These are phyloP conservation scores for Eragrostis tef DNA, from an alignment of 202 grass and related monocot genomes.

Conservation along the genomic window DNA sequence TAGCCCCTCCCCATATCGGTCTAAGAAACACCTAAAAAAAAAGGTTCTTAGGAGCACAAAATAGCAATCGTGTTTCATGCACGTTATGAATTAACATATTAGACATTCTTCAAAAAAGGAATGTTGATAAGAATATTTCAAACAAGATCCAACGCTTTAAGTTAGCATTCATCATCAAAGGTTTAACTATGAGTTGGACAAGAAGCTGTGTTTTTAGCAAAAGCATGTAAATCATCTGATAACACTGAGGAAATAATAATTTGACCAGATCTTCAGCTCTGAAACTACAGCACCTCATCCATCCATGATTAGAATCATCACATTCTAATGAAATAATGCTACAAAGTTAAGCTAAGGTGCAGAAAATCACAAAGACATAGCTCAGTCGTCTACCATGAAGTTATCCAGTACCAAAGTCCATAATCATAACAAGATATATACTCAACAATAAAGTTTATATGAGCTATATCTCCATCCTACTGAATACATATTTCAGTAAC, in stretches of 20 bases:
- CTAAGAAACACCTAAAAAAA: not conserved
- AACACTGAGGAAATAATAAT: not conserved
- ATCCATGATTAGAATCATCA: not conserved
- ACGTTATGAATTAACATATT: not conserved
- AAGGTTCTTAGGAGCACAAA: not conserved
- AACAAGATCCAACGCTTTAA: not conserved
- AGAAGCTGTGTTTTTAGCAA: conserved; percentile 1
- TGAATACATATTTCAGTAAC: not conserved
- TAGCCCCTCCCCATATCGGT: conserved; percentile 71
- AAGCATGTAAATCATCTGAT: not conserved
- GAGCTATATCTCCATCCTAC: not conserved
- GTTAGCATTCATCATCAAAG: not conserved
- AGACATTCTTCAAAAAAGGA: not conserved
- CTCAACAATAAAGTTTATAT: not conserved
- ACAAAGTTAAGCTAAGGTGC: not conserved
- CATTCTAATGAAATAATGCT: no score
- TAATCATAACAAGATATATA: not conserved
- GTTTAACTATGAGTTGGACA: not conserved
- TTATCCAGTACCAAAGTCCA: not conserved
- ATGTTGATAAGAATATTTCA: not conserved
- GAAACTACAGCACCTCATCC: not conserved
- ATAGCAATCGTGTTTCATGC: not conserved
- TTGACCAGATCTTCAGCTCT: not conserved
- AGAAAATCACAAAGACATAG: not conserved
- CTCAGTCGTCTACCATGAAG: not conserved